These are phyloP conservation scores for Neohortaea acidophila DNA, from an alignment of 495 filamentous ascomycete species.

Conservation along the genomic window DNA sequence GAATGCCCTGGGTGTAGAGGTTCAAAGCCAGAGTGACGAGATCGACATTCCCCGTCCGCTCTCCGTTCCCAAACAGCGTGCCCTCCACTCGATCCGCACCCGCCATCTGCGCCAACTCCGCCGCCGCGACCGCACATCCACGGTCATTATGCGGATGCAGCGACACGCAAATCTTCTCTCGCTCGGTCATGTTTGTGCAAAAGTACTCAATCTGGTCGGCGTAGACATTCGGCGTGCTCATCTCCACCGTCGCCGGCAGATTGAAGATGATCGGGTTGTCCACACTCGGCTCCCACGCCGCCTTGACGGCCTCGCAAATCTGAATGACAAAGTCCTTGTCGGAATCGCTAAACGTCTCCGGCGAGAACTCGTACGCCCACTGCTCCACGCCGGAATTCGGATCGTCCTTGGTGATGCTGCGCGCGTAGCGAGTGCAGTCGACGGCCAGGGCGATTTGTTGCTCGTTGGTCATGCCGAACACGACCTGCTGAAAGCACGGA, in stretches of 20 bases:
- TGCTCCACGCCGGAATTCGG: slow-evolving; percentile 58
- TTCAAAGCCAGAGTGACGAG: slow-evolving; percentile 89
- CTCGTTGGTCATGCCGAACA: slow-evolving; percentile 76
- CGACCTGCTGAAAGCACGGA: slow-evolving; percentile 76
- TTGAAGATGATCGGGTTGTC: slow-evolving; percentile 93
- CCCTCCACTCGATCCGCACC: slow-evolving; percentile 91
- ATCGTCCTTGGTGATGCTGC: slow-evolving; percentile 90
- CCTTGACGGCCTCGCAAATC: slow-evolving; percentile 89
- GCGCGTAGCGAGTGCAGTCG: slow-evolving; percentile 68
- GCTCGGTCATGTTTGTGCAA: slow-evolving; percentile 58
- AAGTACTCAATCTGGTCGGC: slow-evolving; percentile 97
- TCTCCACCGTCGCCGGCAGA: slow-evolving; percentile 88
- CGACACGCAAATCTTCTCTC: slow-evolving; percentile 68
- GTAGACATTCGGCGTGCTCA: slow-evolving; percentile 91
- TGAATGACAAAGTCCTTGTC: slow-evolving; percentile 67
- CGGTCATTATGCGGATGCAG: slow-evolving; percentile 92
- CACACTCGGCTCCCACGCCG: slow-evolving; percentile 73
- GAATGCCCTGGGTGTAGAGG: slow-evolving; percentile 88
- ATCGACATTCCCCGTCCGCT: slow-evolving; percentile 92
- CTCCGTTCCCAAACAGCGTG: slow-evolving; percentile 89
- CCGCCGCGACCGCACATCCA: slow-evolving; percentile 75
- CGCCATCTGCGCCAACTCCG: slow-evolving; percentile 93
- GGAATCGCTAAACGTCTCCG: slow-evolving; percentile 91
- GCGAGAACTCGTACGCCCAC: slow-evolving; percentile 93
- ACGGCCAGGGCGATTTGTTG: slow-evolving; percentile 73